Evolutionary conservation across 768 basidiomycete genomes (phyloP).

Genomic region (Pholiota conissans): DNA sequence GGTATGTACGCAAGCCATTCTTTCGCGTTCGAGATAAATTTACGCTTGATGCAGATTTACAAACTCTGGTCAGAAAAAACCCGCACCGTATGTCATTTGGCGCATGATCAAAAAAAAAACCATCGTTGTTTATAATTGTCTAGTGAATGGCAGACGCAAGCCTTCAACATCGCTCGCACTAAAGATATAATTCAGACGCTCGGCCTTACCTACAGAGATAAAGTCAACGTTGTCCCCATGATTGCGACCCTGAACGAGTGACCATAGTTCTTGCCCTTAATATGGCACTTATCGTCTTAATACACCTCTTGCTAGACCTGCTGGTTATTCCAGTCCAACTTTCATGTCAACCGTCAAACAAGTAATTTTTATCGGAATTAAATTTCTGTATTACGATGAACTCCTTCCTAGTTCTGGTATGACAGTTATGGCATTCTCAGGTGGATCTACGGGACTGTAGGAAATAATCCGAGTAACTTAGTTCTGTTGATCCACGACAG

Average conservation of each 20-base stretch:
- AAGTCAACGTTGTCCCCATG: slow-evolving; percentile 53
- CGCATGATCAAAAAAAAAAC: neutral
- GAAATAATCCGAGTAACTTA: slow-evolving; percentile 72
- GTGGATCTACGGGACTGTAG: too few relatives aligned
- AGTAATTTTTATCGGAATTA: too few relatives aligned
- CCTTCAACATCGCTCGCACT: slow-evolving; percentile 67
- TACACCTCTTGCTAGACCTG: too few relatives aligned
- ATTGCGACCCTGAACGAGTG: slow-evolving; percentile 85
- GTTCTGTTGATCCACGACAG: slow-evolving; percentile 75
- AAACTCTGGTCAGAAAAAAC: slow-evolving; percentile 71
- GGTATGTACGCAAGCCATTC: too few relatives aligned
- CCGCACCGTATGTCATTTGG: slow-evolving; percentile 45
- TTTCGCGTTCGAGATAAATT: neutral
- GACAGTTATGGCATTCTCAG: slow-evolving; percentile 81
- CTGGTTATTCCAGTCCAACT: slow-evolving; percentile 62
- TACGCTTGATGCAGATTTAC: slow-evolving; percentile 57
- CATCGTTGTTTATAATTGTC: neutral
- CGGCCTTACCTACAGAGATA: slow-evolving; percentile 56
- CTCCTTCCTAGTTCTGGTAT: slow-evolving; percentile 61
- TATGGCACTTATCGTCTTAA: neutral
- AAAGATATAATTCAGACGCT: slow-evolving; percentile 63
- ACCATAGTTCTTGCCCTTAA: neutral
- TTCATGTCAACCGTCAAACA: slow-evolving; percentile 46
- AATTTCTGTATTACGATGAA: neutral
- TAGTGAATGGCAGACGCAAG: slow-evolving; percentile 67